Conservation (phyloP, 139 green algal species). For the Micromonas commoda region DNA sequence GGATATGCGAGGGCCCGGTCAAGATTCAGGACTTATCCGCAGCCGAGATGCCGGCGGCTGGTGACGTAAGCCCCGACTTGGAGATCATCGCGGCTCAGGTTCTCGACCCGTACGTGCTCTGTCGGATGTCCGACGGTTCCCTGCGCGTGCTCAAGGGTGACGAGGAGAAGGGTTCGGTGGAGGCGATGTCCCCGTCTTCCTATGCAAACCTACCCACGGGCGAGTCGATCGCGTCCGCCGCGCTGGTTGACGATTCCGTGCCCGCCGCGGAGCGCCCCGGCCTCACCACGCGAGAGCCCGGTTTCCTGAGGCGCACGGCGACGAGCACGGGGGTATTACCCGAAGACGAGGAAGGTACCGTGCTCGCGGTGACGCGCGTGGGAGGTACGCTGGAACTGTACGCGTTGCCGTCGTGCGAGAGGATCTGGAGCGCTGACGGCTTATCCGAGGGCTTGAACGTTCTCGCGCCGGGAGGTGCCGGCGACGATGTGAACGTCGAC, state of each 20-base stretch:
- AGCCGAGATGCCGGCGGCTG: slow-evolving; percentile 17
- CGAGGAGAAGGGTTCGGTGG: background rate
- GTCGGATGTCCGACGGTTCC: slow-evolving; percentile 51
- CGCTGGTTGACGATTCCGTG: background rate
- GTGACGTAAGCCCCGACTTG: slow-evolving; percentile 9
- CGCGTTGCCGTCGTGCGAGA: background rate
- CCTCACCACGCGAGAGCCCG: background rate
- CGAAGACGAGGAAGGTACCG: background rate
- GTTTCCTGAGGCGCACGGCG: slow-evolving; percentile 4
- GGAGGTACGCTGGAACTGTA: slow-evolving; percentile 9
- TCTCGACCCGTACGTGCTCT: slow-evolving; percentile 53
- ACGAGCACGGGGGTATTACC: background rate
- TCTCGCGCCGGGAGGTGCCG: background rate
- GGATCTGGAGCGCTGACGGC: background rate
- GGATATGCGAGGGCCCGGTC: slow-evolving; percentile 48
- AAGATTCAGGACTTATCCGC: slow-evolving; percentile 29
- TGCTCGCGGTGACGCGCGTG: background rate
- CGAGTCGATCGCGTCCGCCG: background rate
- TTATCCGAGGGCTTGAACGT: slow-evolving; percentile 4
- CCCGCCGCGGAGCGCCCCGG: background rate
- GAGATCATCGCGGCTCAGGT: slow-evolving; percentile 50
- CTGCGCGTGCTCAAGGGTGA: slow-evolving; percentile 21
- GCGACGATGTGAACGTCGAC: background rate
- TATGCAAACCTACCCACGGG: background rate
- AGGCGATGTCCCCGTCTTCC: background rate